A percentile compares a stretch with the other conserved stretches of the same genome.
Evolutionary conservation across 768 basidiomycete species (phyloP).

Genomic region (Mycena floridula): DNA sequence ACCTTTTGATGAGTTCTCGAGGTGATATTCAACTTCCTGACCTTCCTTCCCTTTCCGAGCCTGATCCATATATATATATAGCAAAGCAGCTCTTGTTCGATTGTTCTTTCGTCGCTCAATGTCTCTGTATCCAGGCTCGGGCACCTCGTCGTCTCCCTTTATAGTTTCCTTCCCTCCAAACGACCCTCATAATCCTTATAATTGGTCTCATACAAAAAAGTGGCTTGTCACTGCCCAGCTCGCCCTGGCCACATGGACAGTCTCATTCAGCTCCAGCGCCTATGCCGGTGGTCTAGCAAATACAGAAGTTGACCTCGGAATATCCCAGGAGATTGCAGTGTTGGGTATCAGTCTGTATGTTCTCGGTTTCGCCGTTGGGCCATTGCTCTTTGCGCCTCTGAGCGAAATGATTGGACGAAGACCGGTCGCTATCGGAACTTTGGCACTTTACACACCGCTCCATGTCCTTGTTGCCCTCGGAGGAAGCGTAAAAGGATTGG

Average conservation of each 20-base stretch:
- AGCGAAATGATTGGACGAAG: slow-evolving; percentile 33
- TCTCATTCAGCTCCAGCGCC: slow-evolving; percentile 54
- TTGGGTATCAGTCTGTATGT: slow-evolving; percentile 60
- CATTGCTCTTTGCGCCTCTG: slow-evolving; percentile 51
- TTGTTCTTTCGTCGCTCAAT: background rate
- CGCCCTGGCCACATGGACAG: slow-evolving; percentile 43
- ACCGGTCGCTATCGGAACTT: slow-evolving; percentile 19
- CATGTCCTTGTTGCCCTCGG: slow-evolving; percentile 50
- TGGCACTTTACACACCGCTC: slow-evolving; percentile 43
- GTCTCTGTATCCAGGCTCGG: slow-evolving; percentile 34
- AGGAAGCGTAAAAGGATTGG: slow-evolving; percentile 24
- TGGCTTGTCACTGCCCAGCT: slow-evolving; percentile 50
- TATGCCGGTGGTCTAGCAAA: slow-evolving; percentile 46
- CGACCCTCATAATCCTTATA: slow-evolving; percentile 51
- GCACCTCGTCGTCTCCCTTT: slow-evolving; percentile 42
- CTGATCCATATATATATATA: too few species aligned
- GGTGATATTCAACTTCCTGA: background rate
- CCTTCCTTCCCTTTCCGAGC: too few species aligned
- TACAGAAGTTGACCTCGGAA: slow-evolving; percentile 38
- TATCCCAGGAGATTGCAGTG: slow-evolving; percentile 47
- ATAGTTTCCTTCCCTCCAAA: slow-evolving; percentile 47
- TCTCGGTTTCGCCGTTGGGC: slow-evolving; percentile 54
- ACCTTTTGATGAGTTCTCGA: background rate
- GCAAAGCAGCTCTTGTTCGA: too few species aligned
- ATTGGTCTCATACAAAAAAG: slow-evolving; percentile 41